Base-by-base conservation (phyloP, 345 rosid species). In the Syzygium oleosum region DNA sequence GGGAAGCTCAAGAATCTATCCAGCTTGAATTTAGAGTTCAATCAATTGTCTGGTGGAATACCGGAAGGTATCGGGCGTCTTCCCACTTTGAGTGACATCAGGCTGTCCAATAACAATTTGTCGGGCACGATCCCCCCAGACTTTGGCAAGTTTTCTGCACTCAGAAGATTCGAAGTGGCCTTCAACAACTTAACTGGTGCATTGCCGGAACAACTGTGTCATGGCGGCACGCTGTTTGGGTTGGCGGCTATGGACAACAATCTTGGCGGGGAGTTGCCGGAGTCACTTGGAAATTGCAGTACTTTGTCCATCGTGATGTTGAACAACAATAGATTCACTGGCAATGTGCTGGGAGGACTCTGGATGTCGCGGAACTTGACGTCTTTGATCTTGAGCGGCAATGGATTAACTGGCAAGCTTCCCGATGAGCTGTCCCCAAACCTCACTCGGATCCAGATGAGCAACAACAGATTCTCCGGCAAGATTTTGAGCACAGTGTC, bases 121-220 rank as follows among this genome's bases (percentile, higher is more conserved):
- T 90, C 93, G 0, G 97, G 97, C 53, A n/a, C 84, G 19, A 79
- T 95, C 53, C 97, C 97, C 53, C 91, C 90, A 5, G 94, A 91
- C 52, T 87, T 95, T 0, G 97, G 97, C n/a, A 89, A 87, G 46
- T 88, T 86, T 84, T 93, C 93, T 6, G 49, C 6, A 61, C 95
- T 95, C 4, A 73, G 51, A 87, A 54, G 0, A 6, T 91, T 95
- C 41, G 87, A 94, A 84, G 94, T 94, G 34, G n/a, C 88, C 4
- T 80, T 87, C 84, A 95, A 95, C 85, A 85, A 59, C 86, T 90
- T 93, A 27, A 88, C 91, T 0, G 97, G 97, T 52, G 65, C 3
- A 88, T 86, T 95, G 80, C 96, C 97, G 4, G 88, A 92, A 77
- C 53, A 92, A 87, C 89, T 95, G 86, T 95, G 97, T 89, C 25